Conservation (phyloP, 73 alveolate species). For the Uronychia setigera region DNA sequence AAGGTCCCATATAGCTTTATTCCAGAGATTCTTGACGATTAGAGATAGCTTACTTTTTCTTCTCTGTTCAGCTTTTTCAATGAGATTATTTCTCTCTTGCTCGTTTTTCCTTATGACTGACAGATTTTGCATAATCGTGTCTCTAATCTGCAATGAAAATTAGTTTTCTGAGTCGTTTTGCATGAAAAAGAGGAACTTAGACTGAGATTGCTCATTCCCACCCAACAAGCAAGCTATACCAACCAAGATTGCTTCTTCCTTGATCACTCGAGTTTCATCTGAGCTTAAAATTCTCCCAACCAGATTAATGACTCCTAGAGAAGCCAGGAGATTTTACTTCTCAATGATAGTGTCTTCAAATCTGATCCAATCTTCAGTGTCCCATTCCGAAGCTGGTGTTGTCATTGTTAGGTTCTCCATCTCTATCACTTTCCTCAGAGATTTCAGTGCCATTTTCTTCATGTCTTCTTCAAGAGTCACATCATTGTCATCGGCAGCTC, state of each 20-base stretch:
- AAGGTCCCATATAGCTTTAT: conserved; percentile 2
- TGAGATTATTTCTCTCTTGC: too few species aligned
- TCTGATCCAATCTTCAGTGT: conserved; percentile 45
- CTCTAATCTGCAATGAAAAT: not conserved
- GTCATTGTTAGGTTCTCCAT: conserved; percentile 21
- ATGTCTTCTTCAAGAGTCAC: conserved; percentile 25
- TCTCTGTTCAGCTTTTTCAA: too few species aligned
- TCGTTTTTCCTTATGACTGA: too few species aligned
- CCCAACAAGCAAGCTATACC: conserved; percentile 55
- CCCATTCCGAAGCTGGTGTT: conserved; percentile 61
- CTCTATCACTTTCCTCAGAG: conserved; percentile 40
- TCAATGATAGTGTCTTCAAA: conserved; percentile 29
- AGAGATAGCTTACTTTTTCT: too few species aligned
- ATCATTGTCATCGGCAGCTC: conserved; percentile 21
- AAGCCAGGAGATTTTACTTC: conserved; percentile 17
- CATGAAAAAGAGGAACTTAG: conserved; percentile 22
- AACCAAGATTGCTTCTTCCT: conserved; percentile 52
- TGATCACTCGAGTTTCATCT: conserved; percentile 20
- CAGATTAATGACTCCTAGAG: conserved; percentile 26
- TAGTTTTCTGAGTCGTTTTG: conserved; percentile 16
- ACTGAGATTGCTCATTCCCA: conserved; percentile 40
- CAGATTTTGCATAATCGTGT: too few species aligned
- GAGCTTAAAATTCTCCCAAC: conserved; percentile 16
- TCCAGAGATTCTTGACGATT: conserved; percentile 10
- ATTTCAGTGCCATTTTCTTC: conserved; percentile 23